Conservation (phyloP, 176 grass and related monocot genomes). For the Musa acuminata region DNA sequence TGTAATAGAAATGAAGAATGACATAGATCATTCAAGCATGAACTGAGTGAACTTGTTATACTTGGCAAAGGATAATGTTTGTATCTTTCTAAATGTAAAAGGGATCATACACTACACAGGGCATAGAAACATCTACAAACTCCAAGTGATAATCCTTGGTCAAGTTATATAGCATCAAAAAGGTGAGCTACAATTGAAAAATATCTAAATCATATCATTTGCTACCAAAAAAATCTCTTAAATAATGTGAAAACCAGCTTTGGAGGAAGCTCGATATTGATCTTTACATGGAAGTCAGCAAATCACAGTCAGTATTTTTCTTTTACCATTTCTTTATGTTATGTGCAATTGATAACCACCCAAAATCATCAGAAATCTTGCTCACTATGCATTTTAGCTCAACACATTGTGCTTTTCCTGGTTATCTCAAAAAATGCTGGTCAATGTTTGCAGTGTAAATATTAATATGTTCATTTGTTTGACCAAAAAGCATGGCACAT, state of each 20-base stretch:
- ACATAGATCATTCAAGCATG: background rate
- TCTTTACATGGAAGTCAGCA: background rate
- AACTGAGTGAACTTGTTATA: background rate
- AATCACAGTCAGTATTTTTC: background rate
- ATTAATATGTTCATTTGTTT: background rate
- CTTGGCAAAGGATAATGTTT: background rate
- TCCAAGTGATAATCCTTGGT: background rate
- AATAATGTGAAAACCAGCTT: background rate
- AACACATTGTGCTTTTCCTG: background rate
- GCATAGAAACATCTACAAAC: too few relatives aligned
- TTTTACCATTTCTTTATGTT: background rate
- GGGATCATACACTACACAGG: too few relatives aligned
- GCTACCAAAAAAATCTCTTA: background rate
- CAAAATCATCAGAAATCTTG: background rate
- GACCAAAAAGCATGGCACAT: background rate
- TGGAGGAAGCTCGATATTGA: background rate
- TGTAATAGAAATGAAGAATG: background rate
- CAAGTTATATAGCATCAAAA: background rate
- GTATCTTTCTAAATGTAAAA: too few relatives aligned
- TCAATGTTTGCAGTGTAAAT: background rate
- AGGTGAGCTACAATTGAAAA: background rate
- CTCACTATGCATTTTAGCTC: background rate
- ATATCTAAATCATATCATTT: background rate
- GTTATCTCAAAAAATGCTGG: background rate
- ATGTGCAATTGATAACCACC: background rate